Evolutionary conservation across 2,329 filamentous ascomycete genomes (phyloP).

Genomic region (Aspergillus pseudonomiae): DNA sequence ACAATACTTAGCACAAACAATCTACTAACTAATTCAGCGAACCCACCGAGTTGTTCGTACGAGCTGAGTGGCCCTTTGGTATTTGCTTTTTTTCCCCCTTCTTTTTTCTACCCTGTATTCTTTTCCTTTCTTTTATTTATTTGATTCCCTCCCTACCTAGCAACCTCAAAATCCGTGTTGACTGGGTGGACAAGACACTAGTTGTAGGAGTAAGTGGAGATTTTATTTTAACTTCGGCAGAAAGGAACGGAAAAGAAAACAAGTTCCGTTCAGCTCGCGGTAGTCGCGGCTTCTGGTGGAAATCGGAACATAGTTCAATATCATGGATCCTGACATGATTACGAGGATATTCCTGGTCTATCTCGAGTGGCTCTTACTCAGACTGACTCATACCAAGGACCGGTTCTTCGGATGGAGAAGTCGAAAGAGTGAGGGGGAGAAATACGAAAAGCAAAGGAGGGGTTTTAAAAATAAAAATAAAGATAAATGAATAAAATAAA

Average conservation of each 20-base stretch:
- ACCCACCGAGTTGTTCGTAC: neutral
- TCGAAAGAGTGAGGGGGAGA: neutral
- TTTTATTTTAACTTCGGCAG: conserved; percentile 4
- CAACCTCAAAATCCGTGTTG: neutral
- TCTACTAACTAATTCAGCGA: neutral
- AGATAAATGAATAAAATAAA: neutral
- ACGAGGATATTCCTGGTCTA: neutral
- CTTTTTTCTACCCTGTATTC: too few relatives aligned
- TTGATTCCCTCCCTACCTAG: too few relatives aligned
- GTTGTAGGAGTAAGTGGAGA: neutral
- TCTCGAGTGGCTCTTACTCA: neutral
- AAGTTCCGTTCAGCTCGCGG: conserved; percentile 4
- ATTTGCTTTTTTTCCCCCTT: neutral
- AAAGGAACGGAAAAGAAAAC: neutral
- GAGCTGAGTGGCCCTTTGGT: neutral
- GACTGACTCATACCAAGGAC: conserved; percentile 6
- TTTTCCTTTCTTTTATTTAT: too few relatives aligned
- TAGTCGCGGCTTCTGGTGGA: neutral
- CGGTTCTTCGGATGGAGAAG: neutral
- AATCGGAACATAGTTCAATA: neutral
- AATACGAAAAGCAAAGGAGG: neutral
- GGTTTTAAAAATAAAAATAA: too few relatives aligned
- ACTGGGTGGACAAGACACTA: neutral
- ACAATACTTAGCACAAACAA: too few relatives aligned
- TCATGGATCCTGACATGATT: neutral